Evolutionary conservation across 257 asterid genomes (phyloP).

Genomic region (Ajuga chamaepitys): DNA sequence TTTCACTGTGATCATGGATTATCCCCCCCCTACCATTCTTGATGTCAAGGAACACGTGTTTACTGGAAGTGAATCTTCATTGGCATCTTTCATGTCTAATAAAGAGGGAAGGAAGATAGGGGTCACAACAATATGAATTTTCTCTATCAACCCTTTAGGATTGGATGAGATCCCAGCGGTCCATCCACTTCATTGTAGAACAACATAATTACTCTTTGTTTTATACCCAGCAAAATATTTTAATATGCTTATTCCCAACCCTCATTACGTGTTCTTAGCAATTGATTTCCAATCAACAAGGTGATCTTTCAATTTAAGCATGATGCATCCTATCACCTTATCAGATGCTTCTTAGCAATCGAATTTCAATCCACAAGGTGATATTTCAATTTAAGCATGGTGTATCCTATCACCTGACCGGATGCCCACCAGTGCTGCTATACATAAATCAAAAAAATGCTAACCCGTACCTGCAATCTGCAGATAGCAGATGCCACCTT

Average conservation of each 20-base stretch:
- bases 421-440: too few relatives aligned
- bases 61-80: conserved; percentile 99
- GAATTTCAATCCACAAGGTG: too few relatives aligned
- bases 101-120: conserved; percentile 75
- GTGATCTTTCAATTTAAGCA: neutral
- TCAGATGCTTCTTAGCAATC: neutral
- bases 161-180: neutral
- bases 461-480: neutral
- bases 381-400: too few relatives aligned
- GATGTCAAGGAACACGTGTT: conserved; percentile 98
- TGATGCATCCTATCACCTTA: neutral
- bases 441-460: too few relatives aligned
- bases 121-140: neutral
- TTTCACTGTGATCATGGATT: conserved; percentile 74
- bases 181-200: neutral
- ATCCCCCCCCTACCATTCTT: conserved; percentile 79
- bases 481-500: neutral
- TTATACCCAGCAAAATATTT: neutral
- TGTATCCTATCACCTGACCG: too few relatives aligned
- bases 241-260: neutral
- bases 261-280: neutral
- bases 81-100: conserved; percentile 94
- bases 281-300: neutral
- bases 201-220: neutral
- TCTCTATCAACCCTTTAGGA: neutral